Percentiles rank a stretch among this genome's conserved stretches.
phyloP scores from a whole-genome alignment of 768 basidiomycete genomes.

The Hericium alpestre region DNA sequence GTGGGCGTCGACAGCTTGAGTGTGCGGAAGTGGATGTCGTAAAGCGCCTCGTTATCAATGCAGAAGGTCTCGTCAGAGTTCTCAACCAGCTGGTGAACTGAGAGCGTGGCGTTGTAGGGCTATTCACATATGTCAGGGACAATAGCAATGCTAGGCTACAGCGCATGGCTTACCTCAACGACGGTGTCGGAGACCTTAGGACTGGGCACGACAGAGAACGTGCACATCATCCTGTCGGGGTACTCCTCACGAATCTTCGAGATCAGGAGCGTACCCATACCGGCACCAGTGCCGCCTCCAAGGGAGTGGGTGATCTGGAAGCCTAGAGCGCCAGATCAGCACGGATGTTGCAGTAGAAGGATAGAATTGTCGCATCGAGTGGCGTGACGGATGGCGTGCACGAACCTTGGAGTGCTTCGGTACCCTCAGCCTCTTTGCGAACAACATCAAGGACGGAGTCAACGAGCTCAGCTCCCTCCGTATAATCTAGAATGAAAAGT shows the following conservation, averaged over 20 bases:
- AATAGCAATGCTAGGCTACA: too few species aligned
- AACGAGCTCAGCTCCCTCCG: constrained; percentile 95
- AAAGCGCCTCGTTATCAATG: constrained; percentile 98
- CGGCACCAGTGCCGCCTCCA: constrained; percentile 98
- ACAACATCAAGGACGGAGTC: constrained; percentile 97
- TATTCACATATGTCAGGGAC: constrained; percentile 17
- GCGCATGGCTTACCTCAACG: constrained; percentile 54
- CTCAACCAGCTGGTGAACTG: constrained; percentile 97
- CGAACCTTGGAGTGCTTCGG: constrained; percentile 90
- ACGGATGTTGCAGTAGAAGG: not conserved
- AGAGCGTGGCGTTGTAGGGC: constrained; percentile 98
- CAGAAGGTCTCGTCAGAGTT: constrained; percentile 99
- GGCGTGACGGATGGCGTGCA: not conserved
- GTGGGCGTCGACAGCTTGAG: constrained; percentile 93
- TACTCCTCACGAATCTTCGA: constrained; percentile 99
- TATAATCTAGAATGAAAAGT: constrained; percentile 50
- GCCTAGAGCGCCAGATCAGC: constrained; percentile 33
- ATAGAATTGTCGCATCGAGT: constrained; percentile 8
- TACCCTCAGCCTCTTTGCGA: constrained; percentile 96
- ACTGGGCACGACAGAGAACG: constrained; percentile 95
- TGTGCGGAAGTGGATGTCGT: constrained; percentile 98
- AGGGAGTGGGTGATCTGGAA: constrained; percentile 99
- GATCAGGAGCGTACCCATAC: constrained; percentile 98
- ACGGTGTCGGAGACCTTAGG: constrained; percentile 99
- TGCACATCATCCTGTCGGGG: constrained; percentile 99